These are phyloP conservation scores for Fraxinus pennsylvanica DNA, from an alignment of 257 asterid genomes.

Conservation along the genomic window DNA sequence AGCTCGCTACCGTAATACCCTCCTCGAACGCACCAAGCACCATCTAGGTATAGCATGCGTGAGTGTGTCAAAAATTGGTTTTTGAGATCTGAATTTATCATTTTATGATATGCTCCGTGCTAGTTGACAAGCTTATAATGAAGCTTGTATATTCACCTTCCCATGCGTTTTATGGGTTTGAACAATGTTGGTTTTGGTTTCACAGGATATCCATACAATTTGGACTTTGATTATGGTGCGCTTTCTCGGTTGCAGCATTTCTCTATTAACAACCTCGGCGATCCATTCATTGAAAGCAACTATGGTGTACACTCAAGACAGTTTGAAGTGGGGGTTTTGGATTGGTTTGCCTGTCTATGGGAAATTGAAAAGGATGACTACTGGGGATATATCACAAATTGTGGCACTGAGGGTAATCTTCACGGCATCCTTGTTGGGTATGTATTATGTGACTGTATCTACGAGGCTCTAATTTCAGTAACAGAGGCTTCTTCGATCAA, in stretches of 20 bases:
- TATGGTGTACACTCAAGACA: conserved; percentile 96
- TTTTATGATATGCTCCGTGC: background rate
- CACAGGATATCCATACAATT: conserved; percentile 91
- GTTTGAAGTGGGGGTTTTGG: conserved; percentile 93
- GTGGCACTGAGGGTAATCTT: conserved; percentile 99
- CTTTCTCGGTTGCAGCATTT: conserved; percentile 87
- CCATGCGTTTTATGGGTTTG: background rate
- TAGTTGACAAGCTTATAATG: conserved; percentile 5
- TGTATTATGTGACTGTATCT: conserved; percentile 24
- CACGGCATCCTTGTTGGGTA: conserved; percentile 94
- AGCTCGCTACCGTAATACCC: conserved; percentile 81
- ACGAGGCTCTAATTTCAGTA: conserved; percentile 13
- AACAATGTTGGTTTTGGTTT: conserved; percentile 15
- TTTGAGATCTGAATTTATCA: background rate
- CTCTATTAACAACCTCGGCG: conserved; percentile 90
- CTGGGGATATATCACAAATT: conserved; percentile 96
- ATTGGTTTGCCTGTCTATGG: conserved; percentile 96
- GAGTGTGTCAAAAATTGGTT: background rate
- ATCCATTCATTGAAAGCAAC: conserved; percentile 96
- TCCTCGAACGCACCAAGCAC: conserved; percentile 78
- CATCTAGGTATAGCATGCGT: conserved; percentile 64
- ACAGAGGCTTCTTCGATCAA: conserved; percentile 5
- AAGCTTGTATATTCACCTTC: background rate
- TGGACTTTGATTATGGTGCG: conserved; percentile 96
- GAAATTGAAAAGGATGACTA: conserved; percentile 83